These are phyloP conservation scores for Boletellus ananas DNA, from an alignment of 768 basidiomycete genomes.

Conservation along the genomic window DNA sequence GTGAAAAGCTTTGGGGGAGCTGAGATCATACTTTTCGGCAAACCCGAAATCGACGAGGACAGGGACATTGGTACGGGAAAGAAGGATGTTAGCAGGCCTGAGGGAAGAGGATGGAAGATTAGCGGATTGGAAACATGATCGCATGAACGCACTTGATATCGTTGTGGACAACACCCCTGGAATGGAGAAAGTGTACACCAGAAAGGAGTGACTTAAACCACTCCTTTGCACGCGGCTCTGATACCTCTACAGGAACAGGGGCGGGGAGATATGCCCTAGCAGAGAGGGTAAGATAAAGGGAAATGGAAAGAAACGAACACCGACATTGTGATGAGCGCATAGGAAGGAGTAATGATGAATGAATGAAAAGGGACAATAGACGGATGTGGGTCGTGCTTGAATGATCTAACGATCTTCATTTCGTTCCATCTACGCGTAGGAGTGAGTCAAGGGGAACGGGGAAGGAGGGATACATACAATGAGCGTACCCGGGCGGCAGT, in stretches of 20 bases:
- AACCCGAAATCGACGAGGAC: slow-evolving; percentile 97
- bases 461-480: slow-evolving; percentile 48
- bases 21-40: slow-evolving; percentile 77
- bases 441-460: slow-evolving; percentile 2
- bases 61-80: slow-evolving; percentile 73
- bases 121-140: neutral
- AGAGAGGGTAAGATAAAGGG: slow-evolving; percentile 8
- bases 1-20: slow-evolving; percentile 64
- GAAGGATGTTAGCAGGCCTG: slow-evolving; percentile 90
- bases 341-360: slow-evolving; percentile 89
- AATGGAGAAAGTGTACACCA: slow-evolving; percentile 80
- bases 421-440: slow-evolving; percentile 78
- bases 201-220: slow-evolving; percentile 85
- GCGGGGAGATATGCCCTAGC: slow-evolving; percentile 82
- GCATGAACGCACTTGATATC: slow-evolving; percentile 75
- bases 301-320: slow-evolving; percentile 28
- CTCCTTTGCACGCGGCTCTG: slow-evolving; percentile 67
- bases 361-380: slow-evolving; percentile 91
- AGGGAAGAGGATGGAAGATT: neutral
- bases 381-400: slow-evolving; percentile 84
- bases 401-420: slow-evolving; percentile 89
- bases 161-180: slow-evolving; percentile 83
- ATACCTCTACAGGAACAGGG: slow-evolving; percentile 84
- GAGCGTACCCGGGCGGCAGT: slow-evolving; percentile 88
- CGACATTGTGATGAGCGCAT: slow-evolving; percentile 90